Conservation (phyloP, 2,329 filamentous ascomycete genomes). For the Fusarium algeriense region DNA sequence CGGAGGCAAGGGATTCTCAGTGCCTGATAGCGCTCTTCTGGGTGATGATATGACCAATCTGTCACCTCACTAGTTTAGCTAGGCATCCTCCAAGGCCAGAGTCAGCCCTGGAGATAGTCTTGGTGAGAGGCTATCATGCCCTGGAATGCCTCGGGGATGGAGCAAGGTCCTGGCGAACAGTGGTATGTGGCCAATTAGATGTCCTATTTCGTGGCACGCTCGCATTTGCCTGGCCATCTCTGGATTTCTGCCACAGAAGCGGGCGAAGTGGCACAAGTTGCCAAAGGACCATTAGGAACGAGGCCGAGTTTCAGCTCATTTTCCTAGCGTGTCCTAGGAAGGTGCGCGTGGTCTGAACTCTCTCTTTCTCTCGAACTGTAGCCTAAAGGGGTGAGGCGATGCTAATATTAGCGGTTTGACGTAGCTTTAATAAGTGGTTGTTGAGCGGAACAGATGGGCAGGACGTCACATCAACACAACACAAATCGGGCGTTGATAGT, state of each 20-base stretch:
- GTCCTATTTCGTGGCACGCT: slow-evolving; percentile 38
- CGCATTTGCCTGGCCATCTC: slow-evolving; percentile 35
- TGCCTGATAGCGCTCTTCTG: not conserved
- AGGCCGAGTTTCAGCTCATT: slow-evolving; percentile 36
- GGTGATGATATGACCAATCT: slow-evolving; percentile 2
- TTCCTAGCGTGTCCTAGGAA: slow-evolving; percentile 26
- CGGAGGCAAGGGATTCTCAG: not conserved
- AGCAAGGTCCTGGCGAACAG: slow-evolving; percentile 16
- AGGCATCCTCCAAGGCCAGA: slow-evolving; percentile 27
- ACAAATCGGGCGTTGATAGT: not conserved
- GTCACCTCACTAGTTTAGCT: slow-evolving; percentile 6
- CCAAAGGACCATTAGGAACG: slow-evolving; percentile 20
- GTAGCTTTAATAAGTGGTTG: not conserved
- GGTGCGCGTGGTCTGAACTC: slow-evolving; percentile 16
- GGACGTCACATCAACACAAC: not conserved
- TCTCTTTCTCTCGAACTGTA: too few species aligned
- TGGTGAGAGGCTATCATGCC: slow-evolving; percentile 13
- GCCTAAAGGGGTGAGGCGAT: slow-evolving; percentile 12
- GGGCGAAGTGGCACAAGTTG: slow-evolving; percentile 35
- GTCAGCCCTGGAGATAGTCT: slow-evolving; percentile 34
- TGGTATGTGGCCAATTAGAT: slow-evolving; percentile 34
- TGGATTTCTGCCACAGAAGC: slow-evolving; percentile 32
- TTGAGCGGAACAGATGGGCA: too few species aligned
- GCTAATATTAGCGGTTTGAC: not conserved
- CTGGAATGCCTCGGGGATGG: slow-evolving; percentile 39